Percentiles rank a stretch among this genome's conserved stretches.
Conservation (phyloP, 208 protist species). For the Leishmania gerbilli region DNA sequence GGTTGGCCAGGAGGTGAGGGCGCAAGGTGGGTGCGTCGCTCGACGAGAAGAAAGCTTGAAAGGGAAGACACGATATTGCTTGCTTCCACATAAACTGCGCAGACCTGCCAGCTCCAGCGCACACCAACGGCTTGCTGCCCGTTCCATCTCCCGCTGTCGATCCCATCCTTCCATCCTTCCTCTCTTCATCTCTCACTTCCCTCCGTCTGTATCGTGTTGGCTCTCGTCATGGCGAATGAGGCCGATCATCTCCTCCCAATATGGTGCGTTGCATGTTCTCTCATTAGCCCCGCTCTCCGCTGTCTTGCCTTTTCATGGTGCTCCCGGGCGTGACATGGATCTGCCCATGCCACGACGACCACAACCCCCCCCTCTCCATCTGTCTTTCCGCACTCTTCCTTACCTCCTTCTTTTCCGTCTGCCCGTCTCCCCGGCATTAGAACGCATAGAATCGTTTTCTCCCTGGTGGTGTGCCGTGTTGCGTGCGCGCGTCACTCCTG, state of each 20-base stretch:
- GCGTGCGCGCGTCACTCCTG: neutral
- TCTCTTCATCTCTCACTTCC: neutral
- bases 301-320: neutral
- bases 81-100: neutral
- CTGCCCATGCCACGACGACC: neutral
- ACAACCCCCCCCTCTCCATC: neutral
- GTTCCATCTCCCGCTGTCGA: neutral
- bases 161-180: neutral
- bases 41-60: neutral
- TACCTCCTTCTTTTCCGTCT: neutral
- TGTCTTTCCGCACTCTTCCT: conserved; percentile 4
- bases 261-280: neutral
- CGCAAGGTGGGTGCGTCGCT: neutral
- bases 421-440: no score
- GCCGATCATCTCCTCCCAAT: neutral
- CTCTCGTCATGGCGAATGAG: neutral
- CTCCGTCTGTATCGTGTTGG: neutral
- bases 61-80: neutral
- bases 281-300: neutral
- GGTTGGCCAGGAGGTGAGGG: neutral
- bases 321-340: neutral
- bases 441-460: neutral
- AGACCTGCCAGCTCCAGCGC: neutral
- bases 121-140: neutral
- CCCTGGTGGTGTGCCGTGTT: neutral